Conservation (phyloP, 441 rosid genomes). For the Lagerstroemia fauriei region DNA sequence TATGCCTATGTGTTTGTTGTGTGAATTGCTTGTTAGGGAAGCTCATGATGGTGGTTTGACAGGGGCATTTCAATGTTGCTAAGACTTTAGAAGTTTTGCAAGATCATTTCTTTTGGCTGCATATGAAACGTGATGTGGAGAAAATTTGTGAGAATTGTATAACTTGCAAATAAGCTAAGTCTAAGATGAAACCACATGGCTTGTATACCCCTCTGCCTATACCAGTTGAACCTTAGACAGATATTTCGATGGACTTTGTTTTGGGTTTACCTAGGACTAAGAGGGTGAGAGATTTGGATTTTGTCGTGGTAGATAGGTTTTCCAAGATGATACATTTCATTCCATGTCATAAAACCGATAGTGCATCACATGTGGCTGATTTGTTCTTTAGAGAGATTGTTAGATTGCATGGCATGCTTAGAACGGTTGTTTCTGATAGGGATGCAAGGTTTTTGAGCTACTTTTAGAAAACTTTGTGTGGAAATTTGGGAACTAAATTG, state of each 20-base stretch:
- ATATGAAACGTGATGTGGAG: background rate
- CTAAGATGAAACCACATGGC: background rate
- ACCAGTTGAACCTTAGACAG: background rate
- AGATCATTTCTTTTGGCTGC: background rate
- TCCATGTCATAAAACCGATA: too few relatives aligned
- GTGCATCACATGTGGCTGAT: too few relatives aligned
- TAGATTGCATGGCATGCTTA: background rate
- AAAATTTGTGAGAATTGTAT: background rate
- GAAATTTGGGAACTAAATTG: too few relatives aligned
- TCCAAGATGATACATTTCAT: too few relatives aligned
- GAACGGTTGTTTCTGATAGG: too few relatives aligned
- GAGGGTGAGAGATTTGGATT: background rate
- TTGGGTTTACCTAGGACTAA: background rate
- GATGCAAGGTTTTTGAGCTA: too few relatives aligned
- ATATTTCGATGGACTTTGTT: background rate
- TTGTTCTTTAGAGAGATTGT: too few relatives aligned
- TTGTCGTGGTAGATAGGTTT: too few relatives aligned
- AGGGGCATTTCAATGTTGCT: background rate
- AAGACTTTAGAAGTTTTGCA: background rate
- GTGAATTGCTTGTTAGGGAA: background rate
- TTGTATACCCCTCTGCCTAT: background rate
- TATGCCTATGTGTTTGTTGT: background rate
- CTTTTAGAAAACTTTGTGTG: too few relatives aligned
- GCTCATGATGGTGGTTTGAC: background rate
- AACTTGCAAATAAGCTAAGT: background rate